Percentiles rank a stretch among this genome's conserved stretches.
phyloP scores from a whole-genome alignment of 2,329 filamentous ascomycete genomes.

The Fusarium cicatricum region DNA sequence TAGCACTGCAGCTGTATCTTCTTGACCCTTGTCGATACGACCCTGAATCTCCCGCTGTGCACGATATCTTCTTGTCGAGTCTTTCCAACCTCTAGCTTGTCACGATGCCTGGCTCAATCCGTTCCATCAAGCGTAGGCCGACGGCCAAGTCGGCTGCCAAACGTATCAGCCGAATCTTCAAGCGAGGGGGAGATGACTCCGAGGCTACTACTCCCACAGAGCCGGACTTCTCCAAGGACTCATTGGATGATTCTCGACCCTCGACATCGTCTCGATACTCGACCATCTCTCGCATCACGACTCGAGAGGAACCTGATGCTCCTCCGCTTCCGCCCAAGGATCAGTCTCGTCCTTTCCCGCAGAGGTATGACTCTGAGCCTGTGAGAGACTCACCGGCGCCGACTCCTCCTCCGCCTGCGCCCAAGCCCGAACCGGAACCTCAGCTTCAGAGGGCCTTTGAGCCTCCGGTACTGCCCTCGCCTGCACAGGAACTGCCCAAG shows the following conservation, averaged over 20 bases:
- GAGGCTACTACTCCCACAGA: conserved; percentile 6
- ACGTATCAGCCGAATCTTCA: conserved; percentile 33
- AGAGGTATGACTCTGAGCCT: conserved; percentile 19
- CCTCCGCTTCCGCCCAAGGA: conserved; percentile 8
- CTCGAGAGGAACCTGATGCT: conserved; percentile 16
- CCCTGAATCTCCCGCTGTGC: neutral
- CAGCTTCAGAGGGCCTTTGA: conserved; percentile 1
- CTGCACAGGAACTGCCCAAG: neutral
- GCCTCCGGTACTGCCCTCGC: neutral
- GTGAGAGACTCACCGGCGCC: neutral
- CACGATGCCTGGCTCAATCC: conserved; percentile 29
- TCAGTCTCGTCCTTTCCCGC: conserved; percentile 13
- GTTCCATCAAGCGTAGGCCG: conserved; percentile 26
- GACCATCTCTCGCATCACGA: conserved; percentile 25
- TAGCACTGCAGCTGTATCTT: neutral
- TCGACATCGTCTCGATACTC: conserved; percentile 31
- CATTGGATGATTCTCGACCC: conserved; percentile 12
- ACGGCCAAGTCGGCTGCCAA: conserved; percentile 31
- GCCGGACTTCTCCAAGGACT: conserved; percentile 10
- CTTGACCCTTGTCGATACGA: conserved; percentile 1
- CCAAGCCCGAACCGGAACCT: conserved; percentile 4
- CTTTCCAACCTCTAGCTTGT: neutral
- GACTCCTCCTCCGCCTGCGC: conserved; percentile 12
- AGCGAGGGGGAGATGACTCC: conserved; percentile 18
- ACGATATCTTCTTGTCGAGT: neutral